Evolutionary conservation across 495 filamentous ascomycete species (phyloP).

Genomic region (Aspergillus nidulans): DNA sequence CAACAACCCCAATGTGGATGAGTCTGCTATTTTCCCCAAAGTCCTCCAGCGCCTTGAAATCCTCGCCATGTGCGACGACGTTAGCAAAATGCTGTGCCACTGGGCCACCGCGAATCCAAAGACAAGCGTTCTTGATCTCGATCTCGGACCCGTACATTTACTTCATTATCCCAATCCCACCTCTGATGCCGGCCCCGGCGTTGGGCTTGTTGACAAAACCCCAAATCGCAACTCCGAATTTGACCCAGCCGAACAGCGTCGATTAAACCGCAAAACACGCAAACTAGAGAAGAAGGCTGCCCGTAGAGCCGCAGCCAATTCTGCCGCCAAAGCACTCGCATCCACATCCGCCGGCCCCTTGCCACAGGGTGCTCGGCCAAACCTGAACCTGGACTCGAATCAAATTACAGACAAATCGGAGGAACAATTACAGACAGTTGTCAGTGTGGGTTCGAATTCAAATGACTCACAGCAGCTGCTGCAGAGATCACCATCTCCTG

Average conservation of each 20-base stretch:
- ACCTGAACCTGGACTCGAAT: not conserved
- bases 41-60: constrained; percentile 30
- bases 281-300: constrained; percentile 21
- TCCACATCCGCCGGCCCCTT: not conserved
- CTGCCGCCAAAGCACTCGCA: not conserved
- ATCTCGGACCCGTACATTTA: constrained; percentile 3
- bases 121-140: constrained; percentile 25
- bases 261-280: constrained; percentile 16
- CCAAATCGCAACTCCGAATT: not conserved
- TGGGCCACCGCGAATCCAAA: constrained; percentile 20
- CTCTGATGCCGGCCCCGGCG: not conserved
- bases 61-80: constrained; percentile 34
- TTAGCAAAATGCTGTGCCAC: constrained; percentile 32
- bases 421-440: not conserved
- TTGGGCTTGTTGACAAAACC: too few relatives aligned
- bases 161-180: not conserved
- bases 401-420: not conserved
- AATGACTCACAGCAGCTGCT: not conserved
- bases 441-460: not conserved
- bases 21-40: constrained; percentile 28
- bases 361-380: not conserved
- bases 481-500: constrained; percentile 18
- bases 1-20: constrained; percentile 22
- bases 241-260: constrained; percentile 9
- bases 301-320: not conserved